phyloP scores from a whole-genome alignment of 768 basidiomycete species.

The Agrocybe praecox region DNA sequence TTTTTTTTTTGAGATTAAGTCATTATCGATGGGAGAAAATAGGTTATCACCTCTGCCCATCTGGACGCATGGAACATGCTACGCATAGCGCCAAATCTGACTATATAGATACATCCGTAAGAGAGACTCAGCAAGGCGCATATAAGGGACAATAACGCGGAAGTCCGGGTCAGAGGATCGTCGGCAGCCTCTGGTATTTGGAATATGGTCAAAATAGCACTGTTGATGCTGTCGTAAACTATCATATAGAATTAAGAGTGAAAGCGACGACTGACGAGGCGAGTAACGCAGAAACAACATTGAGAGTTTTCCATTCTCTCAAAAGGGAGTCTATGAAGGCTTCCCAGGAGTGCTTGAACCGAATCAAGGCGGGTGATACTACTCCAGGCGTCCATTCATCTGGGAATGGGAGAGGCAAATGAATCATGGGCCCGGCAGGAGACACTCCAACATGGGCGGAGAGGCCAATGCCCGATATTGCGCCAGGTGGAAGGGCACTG shows the following conservation, averaged over 20 bases:
- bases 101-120: conserved; percentile 75
- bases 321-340: conserved; percentile 67
- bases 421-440: conserved; percentile 18
- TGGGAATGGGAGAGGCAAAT: conserved; percentile 45
- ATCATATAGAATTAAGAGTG: not conserved
- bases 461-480: conserved; percentile 27
- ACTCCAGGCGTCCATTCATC: conserved; percentile 55
- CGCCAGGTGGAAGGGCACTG: conserved; percentile 17
- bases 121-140: conserved; percentile 71
- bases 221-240: conserved; percentile 21
- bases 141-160: conserved; percentile 64
- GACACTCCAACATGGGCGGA: conserved; percentile 23
- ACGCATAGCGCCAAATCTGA: conserved; percentile 72
- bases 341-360: conserved; percentile 75
- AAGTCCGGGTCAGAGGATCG: conserved; percentile 64
- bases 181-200: conserved; percentile 54
- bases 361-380: conserved; percentile 63
- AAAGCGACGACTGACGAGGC: conserved; percentile 36
- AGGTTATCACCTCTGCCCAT: conserved; percentile 62
- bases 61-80: conserved; percentile 70
- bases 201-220: conserved; percentile 72
- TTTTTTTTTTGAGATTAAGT: no score
- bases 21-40: no score
- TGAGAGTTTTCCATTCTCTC: conserved; percentile 76
- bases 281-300: conserved; percentile 69